Evolutionary conservation across 441 rosid genomes (phyloP), one percentile per base, ranked within the genome.

Genomic region (Euphorbia corollata): DNA sequence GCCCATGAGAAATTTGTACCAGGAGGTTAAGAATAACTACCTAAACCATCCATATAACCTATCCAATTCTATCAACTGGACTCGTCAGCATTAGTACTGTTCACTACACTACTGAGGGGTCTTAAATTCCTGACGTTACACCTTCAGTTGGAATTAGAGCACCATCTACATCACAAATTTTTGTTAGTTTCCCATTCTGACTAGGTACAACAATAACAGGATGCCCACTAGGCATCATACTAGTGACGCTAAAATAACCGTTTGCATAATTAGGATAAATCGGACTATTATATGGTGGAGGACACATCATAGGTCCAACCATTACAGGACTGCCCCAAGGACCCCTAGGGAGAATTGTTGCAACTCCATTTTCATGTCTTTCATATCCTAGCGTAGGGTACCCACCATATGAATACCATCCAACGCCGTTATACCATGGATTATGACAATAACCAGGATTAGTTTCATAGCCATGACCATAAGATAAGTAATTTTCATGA

Each of bases 281-380:
- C 63, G 73, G 34, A 27, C 32, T 27, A 32, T 63, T 73, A 71
- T 73, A 70, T 70, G 84, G 81, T 36, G 72, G 59, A 36, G 75
- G 72, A 68, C 47, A 79, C 66, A 72, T 62, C 43, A 82, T 68
- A 9, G 79, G 54, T 59, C 77, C 79, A 72, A 72, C 63, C 76
- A 84, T 66, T 34, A 79, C 22, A 6, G 74, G 81, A 27, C 76
- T 64, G 71, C 62, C 81, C 79, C 83, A 82, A 8, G 77, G 73
- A 57, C 38, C 23, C 64, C 75, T 73, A 60, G 78, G 82, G 50
- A 57, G 63, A 62, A 72, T 62, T 19, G 86, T 65, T 53, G 74
- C 0, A 45, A 73, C 68, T n/a, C 73, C 82, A 23, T 61, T 74
- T 69, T 75, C 70, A 55, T 71, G 53, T 70, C 80, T 69, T 11